Base-by-base conservation (phyloP, 1,284 basidiomycete species). In the Ceratobasidium sp. region DNA sequence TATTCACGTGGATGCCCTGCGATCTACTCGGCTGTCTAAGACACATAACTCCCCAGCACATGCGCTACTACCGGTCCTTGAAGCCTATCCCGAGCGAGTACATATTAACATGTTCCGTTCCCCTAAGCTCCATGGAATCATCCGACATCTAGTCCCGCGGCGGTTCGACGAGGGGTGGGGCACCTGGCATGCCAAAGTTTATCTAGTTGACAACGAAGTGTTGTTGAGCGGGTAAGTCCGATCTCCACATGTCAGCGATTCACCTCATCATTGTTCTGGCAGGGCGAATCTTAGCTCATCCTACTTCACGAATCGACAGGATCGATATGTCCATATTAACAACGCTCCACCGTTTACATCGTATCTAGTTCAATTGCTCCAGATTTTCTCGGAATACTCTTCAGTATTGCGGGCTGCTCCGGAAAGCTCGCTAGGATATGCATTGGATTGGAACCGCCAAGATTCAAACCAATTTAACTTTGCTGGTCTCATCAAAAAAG, bases 151-250 rank as follows among this genome's bases (percentile, higher is more conserved):
- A 26, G 89, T 98, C 0, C 98, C 98, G 1, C 91, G 93, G 62
- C 86, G 98, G 54, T 98, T 96, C 82, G 96, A 98, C 79, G 98
- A 99, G 83, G 98, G 96, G 0, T 98, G 95, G 92, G 97, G 98
- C 0, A 93, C 97, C 2, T 98, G 97, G 93, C 98, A 99, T 80
- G 92, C 96, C 26, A 99, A 99, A 82, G 88, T 97, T 73, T 99
- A 99, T 79, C 94, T 94, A 18, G 91, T 88, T 0, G 98, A 99
- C 79, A 90, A 98, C 79, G 89, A 95, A 72, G 87, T 99, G 46
- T 88, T 99, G 80, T 90, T 99, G 76, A 95, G 90, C 78, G 98
- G 97, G 96, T 96, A 79, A 82, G 92, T 84, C 26, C 26, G 50
- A 64, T 64, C 59, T 55, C 50, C 23, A 63, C 59, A 64, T 66